Evolutionary conservation across 345 rosid species (phyloP).

Genomic region (Eucalyptus cloeziana): DNA sequence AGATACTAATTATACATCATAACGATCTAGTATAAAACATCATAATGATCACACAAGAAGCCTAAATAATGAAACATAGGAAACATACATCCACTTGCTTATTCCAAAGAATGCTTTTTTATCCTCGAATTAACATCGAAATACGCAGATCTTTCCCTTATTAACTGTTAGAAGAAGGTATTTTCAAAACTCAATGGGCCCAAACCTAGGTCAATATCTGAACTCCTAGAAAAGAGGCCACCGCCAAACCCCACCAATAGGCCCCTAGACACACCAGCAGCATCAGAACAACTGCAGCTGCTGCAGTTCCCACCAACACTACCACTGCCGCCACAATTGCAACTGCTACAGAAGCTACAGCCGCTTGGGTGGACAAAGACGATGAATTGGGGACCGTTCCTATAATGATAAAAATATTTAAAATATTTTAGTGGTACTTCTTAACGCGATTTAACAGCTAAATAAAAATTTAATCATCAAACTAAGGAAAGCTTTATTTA

Average conservation of each 20-base stretch:
- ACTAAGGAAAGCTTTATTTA: background rate
- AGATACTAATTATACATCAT: background rate
- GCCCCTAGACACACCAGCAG: slow-evolving; percentile 72
- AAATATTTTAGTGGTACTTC: background rate
- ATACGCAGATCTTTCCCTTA: background rate
- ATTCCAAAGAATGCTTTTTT: background rate
- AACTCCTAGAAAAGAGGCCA: slow-evolving; percentile 60
- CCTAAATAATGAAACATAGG: background rate
- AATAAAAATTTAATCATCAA: background rate
- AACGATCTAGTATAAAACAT: background rate
- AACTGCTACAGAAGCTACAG: slow-evolving; percentile 55
- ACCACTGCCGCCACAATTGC: slow-evolving; percentile 69
- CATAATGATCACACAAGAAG: background rate
- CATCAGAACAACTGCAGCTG: slow-evolving; percentile 57
- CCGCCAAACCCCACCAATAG: slow-evolving; percentile 69
- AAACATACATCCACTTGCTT: background rate
- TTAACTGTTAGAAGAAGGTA: background rate
- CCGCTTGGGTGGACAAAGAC: slow-evolving; percentile 69
- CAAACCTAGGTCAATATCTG: slow-evolving; percentile 51
- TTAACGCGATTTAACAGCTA: background rate
- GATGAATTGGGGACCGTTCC: slow-evolving; percentile 85
- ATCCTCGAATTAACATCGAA: background rate
- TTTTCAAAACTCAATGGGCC: slow-evolving; percentile 7
- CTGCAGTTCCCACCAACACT: slow-evolving; percentile 56
- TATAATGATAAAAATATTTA: slow-evolving; percentile 69